Base-by-base conservation (phyloP, 345 rosid genomes). In the Pistacia vera region DNA sequence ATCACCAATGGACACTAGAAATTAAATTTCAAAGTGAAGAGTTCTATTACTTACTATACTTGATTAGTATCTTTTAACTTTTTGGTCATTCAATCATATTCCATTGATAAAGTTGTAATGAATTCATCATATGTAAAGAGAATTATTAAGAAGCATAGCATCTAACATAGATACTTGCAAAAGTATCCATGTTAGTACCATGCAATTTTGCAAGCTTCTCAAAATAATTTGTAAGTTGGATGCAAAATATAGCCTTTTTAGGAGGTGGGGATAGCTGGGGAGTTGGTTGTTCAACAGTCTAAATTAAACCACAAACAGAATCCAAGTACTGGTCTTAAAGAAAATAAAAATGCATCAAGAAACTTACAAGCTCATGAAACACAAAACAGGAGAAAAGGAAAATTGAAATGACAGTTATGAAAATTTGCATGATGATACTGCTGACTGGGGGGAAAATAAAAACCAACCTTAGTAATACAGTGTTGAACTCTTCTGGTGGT, bases 401-500 rank as follows among this genome's bases (percentile, higher is more conserved):
- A n/a, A n/a, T n/a, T n/a, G n/a, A n/a, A n/a, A n/a, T n/a, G n/a
- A n/a, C n/a, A n/a, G n/a, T n/a, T n/a, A n/a, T n/a, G n/a, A n/a
- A n/a, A n/a, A n/a, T n/a, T n/a, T n/a, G n/a, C n/a, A n/a, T n/a
- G n/a, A n/a, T n/a, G n/a, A n/a, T n/a, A n/a, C n/a, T n/a, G n/a
- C n/a, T n/a, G n/a, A n/a, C n/a, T n/a, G n/a, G 11, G 28, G 67
- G 17, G 28, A 67, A 52, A 63, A 20, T 48, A 46, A 49, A n/a
- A 30, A 63, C 38, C 76, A 65, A 82, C 88, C 71, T 69, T 35
- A 75, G 75, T 14, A 57, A 72, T 64, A 33, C 59, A 46, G 78
- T 56, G 59, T 63, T 64, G 35, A 60, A 44, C 55, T 69, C 81
- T 73, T 80, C 80, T 28, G 63, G 38, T 65, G 71, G 66, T 65